A percentile compares a stretch with the other conserved stretches of the same genome.
phyloP scores from a whole-genome alignment of 2,329 filamentous ascomycete species.

The Stromatinia cepivora region DNA sequence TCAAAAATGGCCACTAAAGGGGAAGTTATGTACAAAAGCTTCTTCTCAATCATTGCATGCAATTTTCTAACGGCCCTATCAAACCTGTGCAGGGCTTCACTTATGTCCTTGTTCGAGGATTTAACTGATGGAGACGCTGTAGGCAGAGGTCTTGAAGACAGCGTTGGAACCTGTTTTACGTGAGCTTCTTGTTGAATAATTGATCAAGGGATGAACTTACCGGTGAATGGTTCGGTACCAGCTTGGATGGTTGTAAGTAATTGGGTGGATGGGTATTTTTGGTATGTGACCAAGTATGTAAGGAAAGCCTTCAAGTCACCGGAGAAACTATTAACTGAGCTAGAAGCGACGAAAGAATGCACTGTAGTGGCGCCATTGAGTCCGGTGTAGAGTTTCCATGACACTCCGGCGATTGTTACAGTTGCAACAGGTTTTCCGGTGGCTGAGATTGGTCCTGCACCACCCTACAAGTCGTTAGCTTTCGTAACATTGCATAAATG shows the following conservation, averaged over 20 bases:
- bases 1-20: neutral
- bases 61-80: neutral
- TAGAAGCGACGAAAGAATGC: conserved; percentile 57
- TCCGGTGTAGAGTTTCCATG: conserved; percentile 62
- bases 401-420: conserved; percentile 52
- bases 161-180: conserved; percentile 45
- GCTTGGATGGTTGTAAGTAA: conserved; percentile 55
- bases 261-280: conserved; percentile 51
- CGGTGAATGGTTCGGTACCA: conserved; percentile 56
- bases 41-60: neutral
- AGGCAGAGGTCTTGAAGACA: conserved; percentile 46
- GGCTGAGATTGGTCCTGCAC: conserved; percentile 56
- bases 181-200: neutral
- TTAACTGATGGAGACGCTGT: conserved; percentile 31
- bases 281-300: conserved; percentile 52
- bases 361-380: conserved; percentile 60
- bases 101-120: neutral
- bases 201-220: conserved; percentile 35
- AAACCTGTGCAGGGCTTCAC: too few species aligned
- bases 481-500: neutral
- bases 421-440: conserved; percentile 55
- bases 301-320: conserved; percentile 60
- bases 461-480: conserved; percentile 41
- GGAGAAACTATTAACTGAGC: conserved; percentile 52
- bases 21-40: neutral